A percentile compares a stretch with the other conserved stretches of the same genome.
phyloP scores from a whole-genome alignment of 2,329 filamentous ascomycete genomes.

The Aspergillus fumigatus region DNA sequence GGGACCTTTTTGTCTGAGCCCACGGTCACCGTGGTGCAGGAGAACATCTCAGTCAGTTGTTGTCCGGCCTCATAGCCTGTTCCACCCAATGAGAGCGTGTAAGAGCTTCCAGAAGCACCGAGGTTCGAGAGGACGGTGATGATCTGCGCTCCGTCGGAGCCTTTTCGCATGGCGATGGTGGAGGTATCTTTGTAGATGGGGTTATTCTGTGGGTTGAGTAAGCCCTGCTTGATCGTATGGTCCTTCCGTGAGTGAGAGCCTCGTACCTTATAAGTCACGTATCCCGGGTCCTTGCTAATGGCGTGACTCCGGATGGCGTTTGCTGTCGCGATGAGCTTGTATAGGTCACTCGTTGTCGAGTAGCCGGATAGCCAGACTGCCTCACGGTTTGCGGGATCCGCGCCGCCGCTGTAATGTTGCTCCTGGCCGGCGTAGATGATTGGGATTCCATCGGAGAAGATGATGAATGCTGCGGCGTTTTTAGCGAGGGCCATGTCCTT shows the following conservation, averaged over 20 bases:
- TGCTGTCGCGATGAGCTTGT: constrained; percentile 44
- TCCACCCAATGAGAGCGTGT: constrained; percentile 20
- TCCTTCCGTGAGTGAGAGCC: background rate
- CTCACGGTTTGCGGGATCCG: constrained; percentile 51
- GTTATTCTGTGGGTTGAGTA: constrained; percentile 23
- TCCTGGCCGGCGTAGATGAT: constrained; percentile 66
- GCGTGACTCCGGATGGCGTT: constrained; percentile 50
- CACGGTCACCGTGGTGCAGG: constrained; percentile 42
- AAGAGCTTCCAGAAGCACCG: constrained; percentile 26
- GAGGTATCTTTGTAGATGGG: constrained; percentile 43
- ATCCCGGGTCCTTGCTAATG: constrained; percentile 33
- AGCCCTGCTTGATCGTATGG: background rate
- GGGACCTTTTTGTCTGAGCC: constrained; percentile 41
- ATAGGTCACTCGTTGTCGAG: constrained; percentile 45
- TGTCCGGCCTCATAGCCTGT: constrained; percentile 23
- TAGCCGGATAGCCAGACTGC: constrained; percentile 55
- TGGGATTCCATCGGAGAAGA: constrained; percentile 58
- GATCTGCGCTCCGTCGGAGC: constrained; percentile 37
- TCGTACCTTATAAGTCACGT: constrained; percentile 36
- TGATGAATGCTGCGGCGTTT: constrained; percentile 58
- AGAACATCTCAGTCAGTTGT: constrained; percentile 24
- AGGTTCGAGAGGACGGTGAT: constrained; percentile 42
- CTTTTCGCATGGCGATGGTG: constrained; percentile 43
- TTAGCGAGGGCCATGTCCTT: constrained; percentile 46
- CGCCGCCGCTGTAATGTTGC: constrained; percentile 55